Conservation (phyloP, 2,329 filamentous ascomycete species). For the Scytalidium lignicola region DNA sequence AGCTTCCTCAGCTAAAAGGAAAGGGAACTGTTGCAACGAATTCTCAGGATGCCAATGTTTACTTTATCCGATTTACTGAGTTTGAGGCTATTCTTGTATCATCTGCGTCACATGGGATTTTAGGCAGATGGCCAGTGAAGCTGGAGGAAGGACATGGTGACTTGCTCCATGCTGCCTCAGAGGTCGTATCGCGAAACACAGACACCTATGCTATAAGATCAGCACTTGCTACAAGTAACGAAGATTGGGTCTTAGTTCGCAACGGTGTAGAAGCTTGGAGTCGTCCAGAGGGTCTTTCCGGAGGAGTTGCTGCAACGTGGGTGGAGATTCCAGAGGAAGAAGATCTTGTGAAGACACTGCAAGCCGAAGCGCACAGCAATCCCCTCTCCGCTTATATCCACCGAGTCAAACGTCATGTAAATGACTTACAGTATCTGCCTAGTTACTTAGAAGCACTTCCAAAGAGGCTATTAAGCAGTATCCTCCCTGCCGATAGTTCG, state of each 20-base stretch:
- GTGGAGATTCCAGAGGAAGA: constrained; percentile 71
- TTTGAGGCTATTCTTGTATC: constrained; percentile 71
- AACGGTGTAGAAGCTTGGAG: constrained; percentile 80
- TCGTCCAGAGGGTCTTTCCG: constrained; percentile 76
- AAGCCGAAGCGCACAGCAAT: constrained; percentile 81
- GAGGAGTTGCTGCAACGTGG: constrained; percentile 73
- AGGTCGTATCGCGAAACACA: constrained; percentile 68
- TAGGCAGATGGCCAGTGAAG: constrained; percentile 68
- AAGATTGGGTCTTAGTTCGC: constrained; percentile 78
- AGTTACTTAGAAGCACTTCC: constrained; percentile 67
- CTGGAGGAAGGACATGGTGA: constrained; percentile 34
- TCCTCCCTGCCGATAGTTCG: constrained; percentile 48
- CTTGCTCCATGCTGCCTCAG: constrained; percentile 67
- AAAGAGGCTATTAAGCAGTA: constrained; percentile 57
- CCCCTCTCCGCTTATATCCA: constrained; percentile 79
- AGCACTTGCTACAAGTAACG: constrained; percentile 60
- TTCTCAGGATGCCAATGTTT: constrained; percentile 74
- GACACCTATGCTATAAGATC: constrained; percentile 72
- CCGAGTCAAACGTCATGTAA: constrained; percentile 73
- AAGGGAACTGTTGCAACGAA: constrained; percentile 74
- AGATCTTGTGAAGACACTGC: constrained; percentile 71
- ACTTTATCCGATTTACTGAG: constrained; percentile 77
- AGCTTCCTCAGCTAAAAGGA: constrained; percentile 66
- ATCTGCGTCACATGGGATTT: constrained; percentile 68
- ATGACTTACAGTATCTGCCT: constrained; percentile 73